Conservation (phyloP, 305 asterid species). For the Lippia alba region DNA sequence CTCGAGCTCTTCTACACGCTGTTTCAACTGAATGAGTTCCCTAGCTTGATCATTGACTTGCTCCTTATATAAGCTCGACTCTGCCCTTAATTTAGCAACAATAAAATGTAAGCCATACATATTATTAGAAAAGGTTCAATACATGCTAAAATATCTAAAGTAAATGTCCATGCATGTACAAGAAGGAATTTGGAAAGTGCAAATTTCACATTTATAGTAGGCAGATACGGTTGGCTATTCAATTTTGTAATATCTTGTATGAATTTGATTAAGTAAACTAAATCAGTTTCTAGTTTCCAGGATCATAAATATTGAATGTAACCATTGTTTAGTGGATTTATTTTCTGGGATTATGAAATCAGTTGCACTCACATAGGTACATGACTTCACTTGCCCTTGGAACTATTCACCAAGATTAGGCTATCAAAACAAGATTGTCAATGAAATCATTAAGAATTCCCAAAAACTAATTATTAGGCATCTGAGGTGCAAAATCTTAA, state of each 20-base stretch:
- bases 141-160: constrained; percentile 15
- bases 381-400: too few species aligned
- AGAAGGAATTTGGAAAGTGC: constrained; percentile 11
- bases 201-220: constrained; percentile 6
- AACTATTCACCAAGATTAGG: too few species aligned
- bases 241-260: constrained; percentile 23
- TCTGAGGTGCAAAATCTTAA: too few species aligned
- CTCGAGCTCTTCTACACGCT: constrained; percentile 79
- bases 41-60: constrained; percentile 71
- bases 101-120: constrained; percentile 34
- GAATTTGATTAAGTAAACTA: constrained; percentile 10
- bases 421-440: too few species aligned
- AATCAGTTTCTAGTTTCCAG: neutral
- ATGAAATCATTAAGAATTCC: too few species aligned
- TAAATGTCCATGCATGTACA: constrained; percentile 18
- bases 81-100: constrained; percentile 75
- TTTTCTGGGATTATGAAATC: too few species aligned
- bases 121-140: constrained; percentile 33
- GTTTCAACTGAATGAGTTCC: constrained; percentile 86
- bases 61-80: constrained; percentile 75
- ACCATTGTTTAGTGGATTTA: too few species aligned
- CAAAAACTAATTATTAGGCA: too few species aligned
- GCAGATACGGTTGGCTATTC: constrained; percentile 22
- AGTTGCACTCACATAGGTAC: too few species aligned
- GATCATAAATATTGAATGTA: too few species aligned